Percentiles rank a stretch among this genome's conserved stretches.
phyloP scores from a whole-genome alignment of 352 stramenopile genomes.

The Globisporangium emineosum region DNA sequence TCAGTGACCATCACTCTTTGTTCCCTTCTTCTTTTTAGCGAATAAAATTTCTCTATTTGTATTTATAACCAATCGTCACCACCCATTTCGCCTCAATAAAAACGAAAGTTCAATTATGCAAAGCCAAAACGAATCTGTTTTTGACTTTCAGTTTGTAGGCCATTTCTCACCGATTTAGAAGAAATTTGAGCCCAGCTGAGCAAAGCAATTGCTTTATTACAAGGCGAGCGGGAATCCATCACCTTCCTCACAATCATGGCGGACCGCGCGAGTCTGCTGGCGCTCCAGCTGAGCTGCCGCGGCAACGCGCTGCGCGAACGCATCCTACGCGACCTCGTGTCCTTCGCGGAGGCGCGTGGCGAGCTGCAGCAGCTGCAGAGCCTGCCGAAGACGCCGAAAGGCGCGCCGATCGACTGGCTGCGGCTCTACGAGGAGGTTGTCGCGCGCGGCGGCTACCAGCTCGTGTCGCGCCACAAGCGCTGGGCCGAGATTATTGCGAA shows the following conservation, averaged over 20 bases:
- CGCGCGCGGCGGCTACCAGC: slow-evolving; percentile 48
- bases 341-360: slow-evolving; percentile 46
- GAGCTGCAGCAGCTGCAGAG: slow-evolving; percentile 42
- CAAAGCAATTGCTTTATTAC: not conserved
- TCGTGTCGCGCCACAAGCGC: slow-evolving; percentile 47
- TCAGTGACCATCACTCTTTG: not conserved
- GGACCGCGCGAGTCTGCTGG: slow-evolving; percentile 37
- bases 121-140: not conserved
- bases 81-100: not conserved
- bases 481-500: slow-evolving; percentile 51
- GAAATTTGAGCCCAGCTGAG: not conserved
- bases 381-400: slow-evolving; percentile 52
- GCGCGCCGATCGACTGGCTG: slow-evolving; percentile 65
- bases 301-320: slow-evolving; percentile 58
- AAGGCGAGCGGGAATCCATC: not conserved
- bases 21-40: not conserved
- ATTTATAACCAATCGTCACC: not conserved
- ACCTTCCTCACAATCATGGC: slow-evolving; percentile 16
- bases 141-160: not conserved
- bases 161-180: not conserved
- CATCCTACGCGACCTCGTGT: slow-evolving; percentile 53
- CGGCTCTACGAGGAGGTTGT: slow-evolving; percentile 82
- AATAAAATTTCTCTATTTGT: not conserved
- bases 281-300: slow-evolving; percentile 66
- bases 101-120: not conserved